Evolutionary conservation across 371 early-diverging fungal species (phyloP).

Genomic region (Mortierella sp.): DNA sequence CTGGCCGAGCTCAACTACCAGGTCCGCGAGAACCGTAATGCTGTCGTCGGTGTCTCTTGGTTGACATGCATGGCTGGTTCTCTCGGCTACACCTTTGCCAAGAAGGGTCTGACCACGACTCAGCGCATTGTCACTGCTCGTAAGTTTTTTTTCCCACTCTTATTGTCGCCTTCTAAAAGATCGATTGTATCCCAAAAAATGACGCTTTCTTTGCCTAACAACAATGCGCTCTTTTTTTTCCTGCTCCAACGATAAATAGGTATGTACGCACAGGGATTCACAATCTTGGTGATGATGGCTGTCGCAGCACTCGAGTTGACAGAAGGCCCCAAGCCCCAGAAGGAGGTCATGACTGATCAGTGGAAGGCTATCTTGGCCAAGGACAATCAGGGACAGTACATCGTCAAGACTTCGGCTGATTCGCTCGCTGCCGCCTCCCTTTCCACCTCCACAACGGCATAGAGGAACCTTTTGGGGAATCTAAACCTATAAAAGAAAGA

Average conservation of each 20-base stretch:
- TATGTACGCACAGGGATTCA: conserved; percentile 55
- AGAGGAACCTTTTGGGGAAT: no score
- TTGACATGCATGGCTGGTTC: conserved; percentile 74
- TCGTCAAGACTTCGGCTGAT: conserved; percentile 28
- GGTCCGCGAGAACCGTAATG: conserved; percentile 59
- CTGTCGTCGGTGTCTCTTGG: conserved; percentile 75
- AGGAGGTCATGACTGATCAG: conserved; percentile 47
- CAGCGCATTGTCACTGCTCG: conserved; percentile 84
- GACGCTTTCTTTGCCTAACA: neutral
- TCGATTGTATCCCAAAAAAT: no score
- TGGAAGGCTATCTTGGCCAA: conserved; percentile 54
- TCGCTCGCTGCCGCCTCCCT: conserved; percentile 15
- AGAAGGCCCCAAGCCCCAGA: conserved; percentile 28
- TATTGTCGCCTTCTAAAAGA: neutral
- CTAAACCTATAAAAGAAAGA: no score
- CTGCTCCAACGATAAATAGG: conserved; percentile 7
- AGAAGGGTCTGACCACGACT: conserved; percentile 72
- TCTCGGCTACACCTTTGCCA: conserved; percentile 69
- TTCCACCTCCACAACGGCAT: neutral
- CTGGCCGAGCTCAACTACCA: conserved; percentile 44
- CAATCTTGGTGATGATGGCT: conserved; percentile 51
- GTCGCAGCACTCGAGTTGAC: conserved; percentile 52
- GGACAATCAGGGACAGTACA: conserved; percentile 45
- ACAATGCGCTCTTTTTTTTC: neutral
- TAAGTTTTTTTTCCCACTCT: conserved; percentile 55